Evolutionary conservation across 129 eudicot species (phyloP), one percentile per base, ranked within the genome.

Genomic region (Tagetes erecta): DNA sequence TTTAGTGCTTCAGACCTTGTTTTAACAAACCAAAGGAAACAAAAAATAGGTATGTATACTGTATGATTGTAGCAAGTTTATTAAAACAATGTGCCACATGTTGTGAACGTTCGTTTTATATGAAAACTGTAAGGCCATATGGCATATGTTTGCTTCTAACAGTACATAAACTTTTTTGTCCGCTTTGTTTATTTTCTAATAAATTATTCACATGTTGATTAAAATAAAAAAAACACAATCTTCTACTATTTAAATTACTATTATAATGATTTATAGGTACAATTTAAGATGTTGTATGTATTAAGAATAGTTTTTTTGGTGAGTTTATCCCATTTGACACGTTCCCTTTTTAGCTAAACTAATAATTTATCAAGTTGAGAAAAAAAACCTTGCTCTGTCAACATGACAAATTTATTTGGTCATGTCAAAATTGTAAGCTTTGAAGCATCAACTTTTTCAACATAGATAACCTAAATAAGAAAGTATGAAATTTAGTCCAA

Each of bases 321-420:
- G 33, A 71, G 51, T 71, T 38, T 40, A 55, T 10, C 30, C 65
- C 41, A 5, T 8, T 2, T 53, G 76, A 40, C 66, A 51, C 5
- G 5, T 31, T 5, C 39, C 13, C 52, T 27, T 51, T 37, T 7
- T 31, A 57, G 67, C 31, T 42, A 58, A 31, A 5, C 1, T 11
- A 1, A 0, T 20, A 37, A 39, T 20, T 72, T 72, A 34, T 12
- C 8, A 8, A 4, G 4, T 40, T 57, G 42, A 6, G 4, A 11
- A 12, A 57, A 72, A 38, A 1, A 14, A 94, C 99, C 97, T 85
- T 84, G 89, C 72, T 82, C 97, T 38, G 89, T 96, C 99, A 30
- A 97, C 99, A 84, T 94, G 97, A 82, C 99, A 94, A 69, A 94
- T 84, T 80, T 87, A 93, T 80, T 94, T 82, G 53, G 99, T 94